Evolutionary conservation across 192 early-diverging fungal species (phyloP).

Genomic region (Podila epigama): DNA sequence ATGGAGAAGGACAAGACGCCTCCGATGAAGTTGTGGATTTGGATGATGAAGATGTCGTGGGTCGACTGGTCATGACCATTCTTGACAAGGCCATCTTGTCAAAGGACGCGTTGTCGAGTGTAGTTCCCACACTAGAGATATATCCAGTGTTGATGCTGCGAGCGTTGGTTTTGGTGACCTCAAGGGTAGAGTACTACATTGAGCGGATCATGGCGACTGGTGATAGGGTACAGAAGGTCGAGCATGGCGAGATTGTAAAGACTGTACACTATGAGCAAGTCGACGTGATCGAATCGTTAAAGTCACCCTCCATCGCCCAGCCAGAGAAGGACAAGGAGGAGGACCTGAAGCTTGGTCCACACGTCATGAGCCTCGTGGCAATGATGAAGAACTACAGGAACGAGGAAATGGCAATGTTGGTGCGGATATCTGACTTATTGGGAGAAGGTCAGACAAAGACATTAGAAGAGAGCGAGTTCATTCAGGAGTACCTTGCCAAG

Average conservation of each 20-base stretch:
- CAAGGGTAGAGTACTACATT: constrained; percentile 21
- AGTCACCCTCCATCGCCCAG: neutral
- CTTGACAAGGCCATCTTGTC: neutral
- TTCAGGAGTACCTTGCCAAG: constrained; percentile 23
- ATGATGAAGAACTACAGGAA: constrained; percentile 29
- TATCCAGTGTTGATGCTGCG: constrained; percentile 33
- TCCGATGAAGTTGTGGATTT: too few species aligned
- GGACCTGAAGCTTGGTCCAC: constrained; percentile 13
- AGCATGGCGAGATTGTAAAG: constrained; percentile 12
- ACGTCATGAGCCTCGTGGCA: constrained; percentile 12
- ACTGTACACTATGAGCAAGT: constrained; percentile 4
- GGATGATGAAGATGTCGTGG: constrained; percentile 18
- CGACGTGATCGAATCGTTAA: neutral
- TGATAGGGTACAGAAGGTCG: constrained; percentile 23
- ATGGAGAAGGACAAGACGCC: too few species aligned
- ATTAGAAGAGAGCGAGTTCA: constrained; percentile 21
- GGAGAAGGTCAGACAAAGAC: constrained; percentile 23
- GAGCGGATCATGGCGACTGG: constrained; percentile 40
- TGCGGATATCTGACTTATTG: constrained; percentile 12
- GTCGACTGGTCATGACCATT: constrained; percentile 25
- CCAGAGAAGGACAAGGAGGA: constrained; percentile 16
- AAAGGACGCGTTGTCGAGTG: neutral
- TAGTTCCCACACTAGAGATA: constrained; percentile 29
- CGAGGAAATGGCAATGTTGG: constrained; percentile 26
- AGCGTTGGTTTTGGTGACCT: constrained; percentile 10